Evolutionary conservation across 106 monocot species (phyloP), one percentile per base, ranked within the genome.

Genomic region (Agapanthus africanus): DNA sequence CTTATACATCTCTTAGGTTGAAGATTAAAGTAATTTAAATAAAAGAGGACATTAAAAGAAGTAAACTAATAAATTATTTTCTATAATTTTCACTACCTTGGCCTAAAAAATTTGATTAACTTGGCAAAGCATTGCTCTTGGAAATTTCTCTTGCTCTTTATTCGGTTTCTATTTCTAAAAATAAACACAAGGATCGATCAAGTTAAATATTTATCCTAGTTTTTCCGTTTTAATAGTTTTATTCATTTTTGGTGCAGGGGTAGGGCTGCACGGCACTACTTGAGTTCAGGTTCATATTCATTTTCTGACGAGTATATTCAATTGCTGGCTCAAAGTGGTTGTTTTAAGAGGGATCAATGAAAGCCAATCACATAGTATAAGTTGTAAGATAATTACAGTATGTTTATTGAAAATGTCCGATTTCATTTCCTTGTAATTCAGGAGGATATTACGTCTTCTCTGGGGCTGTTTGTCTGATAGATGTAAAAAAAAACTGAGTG

Each of bases 181-280:
- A 46, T 16, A 15, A 38, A 4, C 8, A 30, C 11, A 67, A 28
- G 18, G 23, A 7, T 47, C 33, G 32, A 7, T 36, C 7, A 4
- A 18, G 3, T 11, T 4, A 4, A 32, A 27, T 21, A 62, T 31
- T 35, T 13, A 21, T 19, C 35, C 70, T 23, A 37, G 49, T 38
- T 57, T 28, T 35, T 35, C 32, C 8, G n/a, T 44, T n/a, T 3
- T n/a, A 65, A 49, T 39, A n/a, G 36, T 52, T 32, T 69, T 51
- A 57, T 39, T 54, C 10, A 30, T 63, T 63, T 63, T 63, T 31
- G 15, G 36, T 66, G 33, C 78, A 93, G 91, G 72, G 61, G 47
- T 76, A 77, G 83, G 25, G 59, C 41, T 38, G 54, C 76, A 67
- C 50, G 35, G n/a, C 93, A 86, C 46, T 89, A 93, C 50, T 68